Evolutionary conservation across 2,329 filamentous ascomycete species (phyloP).

Genomic region (Zymoseptoria pseudotritici): DNA sequence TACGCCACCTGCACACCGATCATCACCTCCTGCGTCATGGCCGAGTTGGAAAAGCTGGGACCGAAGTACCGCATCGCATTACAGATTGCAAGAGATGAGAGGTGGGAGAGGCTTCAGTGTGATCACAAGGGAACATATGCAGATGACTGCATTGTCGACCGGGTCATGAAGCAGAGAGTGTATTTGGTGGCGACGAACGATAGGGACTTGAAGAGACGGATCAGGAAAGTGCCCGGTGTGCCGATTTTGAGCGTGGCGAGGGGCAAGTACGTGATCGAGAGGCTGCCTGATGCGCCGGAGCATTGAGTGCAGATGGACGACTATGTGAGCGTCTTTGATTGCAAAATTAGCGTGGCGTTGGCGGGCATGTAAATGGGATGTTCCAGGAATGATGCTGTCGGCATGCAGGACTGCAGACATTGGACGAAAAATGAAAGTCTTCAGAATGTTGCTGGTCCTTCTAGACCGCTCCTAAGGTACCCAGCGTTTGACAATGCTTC

Average conservation of each 20-base stretch:
- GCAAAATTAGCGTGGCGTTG: constrained; percentile 15
- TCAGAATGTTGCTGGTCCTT: not conserved
- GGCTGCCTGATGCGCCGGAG: constrained; percentile 75
- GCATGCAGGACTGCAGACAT: no score
- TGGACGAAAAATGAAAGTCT: not conserved
- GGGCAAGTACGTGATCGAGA: constrained; percentile 91
- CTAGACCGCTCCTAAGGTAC: no score
- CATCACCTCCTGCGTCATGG: constrained; percentile 76
- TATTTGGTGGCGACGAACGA: constrained; percentile 53
- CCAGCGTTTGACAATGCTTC: no score
- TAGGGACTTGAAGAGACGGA: constrained; percentile 71
- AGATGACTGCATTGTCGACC: constrained; percentile 63
- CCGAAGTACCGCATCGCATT: constrained; percentile 81
- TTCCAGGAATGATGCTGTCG: not conserved
- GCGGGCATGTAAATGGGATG: not conserved
- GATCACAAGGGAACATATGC: constrained; percentile 85
- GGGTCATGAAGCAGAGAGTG: constrained; percentile 40
- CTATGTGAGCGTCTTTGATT: not conserved
- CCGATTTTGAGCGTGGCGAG: constrained; percentile 74
- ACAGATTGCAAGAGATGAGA: constrained; percentile 78
- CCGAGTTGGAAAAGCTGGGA: constrained; percentile 82
- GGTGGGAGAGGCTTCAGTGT: constrained; percentile 79
- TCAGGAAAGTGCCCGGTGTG: constrained; percentile 74
- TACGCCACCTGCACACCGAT: constrained; percentile 87
- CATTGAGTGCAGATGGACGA: constrained; percentile 32